Base-by-base conservation (phyloP, 2,329 filamentous ascomycete genomes). In the Fusarium sp. region DNA sequence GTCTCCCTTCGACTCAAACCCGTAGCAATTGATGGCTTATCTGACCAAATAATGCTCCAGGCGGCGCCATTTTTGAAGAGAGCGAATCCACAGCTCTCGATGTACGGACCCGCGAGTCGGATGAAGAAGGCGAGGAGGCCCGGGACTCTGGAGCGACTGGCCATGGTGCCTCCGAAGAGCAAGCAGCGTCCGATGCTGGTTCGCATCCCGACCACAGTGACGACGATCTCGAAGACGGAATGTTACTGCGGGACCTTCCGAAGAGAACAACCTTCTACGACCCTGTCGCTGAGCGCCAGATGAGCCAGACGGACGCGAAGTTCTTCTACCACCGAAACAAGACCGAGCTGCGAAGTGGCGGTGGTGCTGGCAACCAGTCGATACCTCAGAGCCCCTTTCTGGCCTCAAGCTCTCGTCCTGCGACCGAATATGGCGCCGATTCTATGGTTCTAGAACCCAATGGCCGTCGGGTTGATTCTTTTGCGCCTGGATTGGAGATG, bases 221-320 rank as follows among this genome's bases (percentile, higher is more conserved):
- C 27, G 76, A 77, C 18, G 69, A 74, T 8, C 76, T 83, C 34
- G 77, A 84, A 59, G 85, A 87, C 29, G 87, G 87, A 59, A 87
- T 90, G 83, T 82, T 90, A 9, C 82, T 83, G 20, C 83, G 88
- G 66, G 88, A 90, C 75, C 77, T 87, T 57, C 87, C 87, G 33
- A 85, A 85, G 65, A 90, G 90, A 77, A 97, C 93, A 8, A 92
- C 94, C 18, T 96, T 93, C 77, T 97, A 97, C 81, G 94, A 97
- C 79, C 93, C 95, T 75, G 91, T 95, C 57, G 92, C 93, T 58
- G 96, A 99, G 80, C 96, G 96, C 75, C 92, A 95, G 76, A 91
- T 97, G 89, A 96, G 91, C 76, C 93, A 97, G 79, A 90, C 92
- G 25, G 96, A 99, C 78, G 93, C 95, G 64, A 98, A 97, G 80